Base-by-base conservation (phyloP, 495 filamentous ascomycete genomes). In the Aspergillus homomorphus region DNA sequence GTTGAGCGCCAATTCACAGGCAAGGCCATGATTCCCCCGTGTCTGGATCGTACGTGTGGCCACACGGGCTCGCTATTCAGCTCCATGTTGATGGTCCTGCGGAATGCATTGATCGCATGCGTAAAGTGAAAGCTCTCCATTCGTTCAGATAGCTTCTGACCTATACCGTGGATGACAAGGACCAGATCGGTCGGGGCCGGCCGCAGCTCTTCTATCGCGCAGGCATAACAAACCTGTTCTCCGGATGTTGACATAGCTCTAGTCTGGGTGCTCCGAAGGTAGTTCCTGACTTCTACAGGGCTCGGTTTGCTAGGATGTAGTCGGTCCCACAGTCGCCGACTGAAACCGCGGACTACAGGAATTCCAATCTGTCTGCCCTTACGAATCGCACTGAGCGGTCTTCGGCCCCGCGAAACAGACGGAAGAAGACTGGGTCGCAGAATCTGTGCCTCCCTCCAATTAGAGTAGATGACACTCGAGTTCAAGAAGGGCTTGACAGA, bases 91-190 rank as follows among this genome's bases (percentile, higher is more conserved):
- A 98, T 77, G 14, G 86, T 81, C 54, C 92, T 83, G n/a, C 94
- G 84, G 58, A 98, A 92, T 0, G 86, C 80, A 64, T 96, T 97
- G 66, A 97, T 92, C 3, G 90, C 88, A 68, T 97, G 92, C 0
- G 94, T 98, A 67, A 98, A 98, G 65, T 96, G 89, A 63, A 90
- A 98, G 68, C 91, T 96, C 68, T 98, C 94, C 50, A 98, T 88
- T 16, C 92, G 82, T 63, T 98, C 91, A 0, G 91, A 94, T n/a
- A 98, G 77, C 66, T 98, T 97, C 69, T 98, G 94, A 0, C 94
- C 94, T 51, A 98, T 97, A 14, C 92, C 94, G 68, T 98, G 94
- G 45, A 95, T 90, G 21, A 97, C 89, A 16, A 98, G 74, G 18
- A 96, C 81, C 20, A 98, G 72, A 67, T 98, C 94, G 10, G 90